phyloP scores from a whole-genome alignment of 352 stramenopile species.

The Phytopythium delawarense region DNA sequence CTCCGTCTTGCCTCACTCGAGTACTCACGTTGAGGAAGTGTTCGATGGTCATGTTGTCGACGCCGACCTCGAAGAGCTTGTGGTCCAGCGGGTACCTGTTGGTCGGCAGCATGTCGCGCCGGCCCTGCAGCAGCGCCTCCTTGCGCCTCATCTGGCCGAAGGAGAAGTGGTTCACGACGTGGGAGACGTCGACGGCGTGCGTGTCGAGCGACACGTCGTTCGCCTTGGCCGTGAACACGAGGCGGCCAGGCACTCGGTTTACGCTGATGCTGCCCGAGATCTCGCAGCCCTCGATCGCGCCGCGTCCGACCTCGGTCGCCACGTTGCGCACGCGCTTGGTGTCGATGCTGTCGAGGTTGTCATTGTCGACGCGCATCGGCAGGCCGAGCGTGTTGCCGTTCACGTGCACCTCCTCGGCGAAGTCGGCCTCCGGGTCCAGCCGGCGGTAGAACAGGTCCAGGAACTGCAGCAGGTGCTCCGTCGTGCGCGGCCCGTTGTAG shows the following conservation, averaged over 20 bases:
- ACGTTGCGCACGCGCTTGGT: conserved; percentile 44
- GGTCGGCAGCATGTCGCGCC: conserved; percentile 36
- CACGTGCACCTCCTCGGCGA: conserved; percentile 72
- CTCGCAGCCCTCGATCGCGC: conserved; percentile 65
- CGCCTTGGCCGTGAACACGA: conserved; percentile 65
- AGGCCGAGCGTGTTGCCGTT: conserved; percentile 42
- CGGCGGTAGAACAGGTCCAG: conserved; percentile 82
- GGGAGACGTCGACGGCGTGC: conserved; percentile 53
- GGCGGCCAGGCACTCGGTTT: conserved; percentile 65
- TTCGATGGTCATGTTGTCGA: conserved; percentile 73
- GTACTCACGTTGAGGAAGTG: conserved; percentile 85
- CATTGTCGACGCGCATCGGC: conserved; percentile 49
- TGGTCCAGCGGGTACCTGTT: conserved; percentile 65
- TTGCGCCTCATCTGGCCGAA: conserved; percentile 74
- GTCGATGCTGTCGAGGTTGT: conserved; percentile 45
- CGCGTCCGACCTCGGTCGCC: conserved; percentile 18
- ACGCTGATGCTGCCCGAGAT: conserved; percentile 77
- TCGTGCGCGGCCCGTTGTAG: conserved; percentile 75
- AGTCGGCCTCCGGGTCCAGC: conserved; percentile 72
- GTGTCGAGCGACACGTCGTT: conserved; percentile 70
- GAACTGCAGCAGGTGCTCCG: conserved; percentile 73
- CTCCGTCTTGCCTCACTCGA: neutral
- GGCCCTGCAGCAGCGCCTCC: conserved; percentile 54
- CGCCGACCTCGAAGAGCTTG: conserved; percentile 45
- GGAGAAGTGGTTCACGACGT: conserved; percentile 80